A percentile compares a stretch with the other conserved stretches of the same genome.
phyloP scores from a whole-genome alignment of 306 rosid genomes.

The Cicer bijugum region DNA sequence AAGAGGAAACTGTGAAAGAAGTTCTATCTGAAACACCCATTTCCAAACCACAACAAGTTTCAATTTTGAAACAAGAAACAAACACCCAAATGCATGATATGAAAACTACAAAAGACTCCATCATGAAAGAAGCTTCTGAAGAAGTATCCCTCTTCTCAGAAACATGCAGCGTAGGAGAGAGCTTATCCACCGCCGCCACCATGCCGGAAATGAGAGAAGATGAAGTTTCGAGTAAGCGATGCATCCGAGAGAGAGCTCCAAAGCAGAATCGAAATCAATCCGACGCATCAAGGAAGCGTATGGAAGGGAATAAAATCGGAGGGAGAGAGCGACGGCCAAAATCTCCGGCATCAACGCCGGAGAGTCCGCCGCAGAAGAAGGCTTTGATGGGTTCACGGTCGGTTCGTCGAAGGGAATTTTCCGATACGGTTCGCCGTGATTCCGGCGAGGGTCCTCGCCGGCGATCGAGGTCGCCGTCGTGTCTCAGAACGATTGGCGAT shows the following conservation, averaged over 20 bases:
- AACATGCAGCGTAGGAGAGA: slow-evolving; percentile 63
- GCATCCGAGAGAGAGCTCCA: slow-evolving; percentile 52
- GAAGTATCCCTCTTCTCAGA: slow-evolving; percentile 63
- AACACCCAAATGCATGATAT: slow-evolving; percentile 46
- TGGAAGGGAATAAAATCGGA: slow-evolving; percentile 46
- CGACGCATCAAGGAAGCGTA: slow-evolving; percentile 55
- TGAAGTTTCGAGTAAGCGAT: slow-evolving; percentile 72
- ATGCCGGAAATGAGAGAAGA: slow-evolving; percentile 65
- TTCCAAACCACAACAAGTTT: slow-evolving; percentile 51
- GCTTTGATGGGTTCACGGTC: slow-evolving; percentile 40
- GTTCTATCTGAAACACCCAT: slow-evolving; percentile 86
- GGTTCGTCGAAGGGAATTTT: slow-evolving; percentile 48
- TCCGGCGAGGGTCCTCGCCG: slow-evolving; percentile 48
- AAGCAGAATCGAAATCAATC: slow-evolving; percentile 39
- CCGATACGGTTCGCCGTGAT: slow-evolving; percentile 52
- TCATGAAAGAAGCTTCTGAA: slow-evolving; percentile 43
- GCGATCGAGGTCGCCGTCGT: slow-evolving; percentile 76
- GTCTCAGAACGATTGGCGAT: slow-evolving; percentile 42
- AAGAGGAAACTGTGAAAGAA: slow-evolving; percentile 87
- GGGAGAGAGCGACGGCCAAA: slow-evolving; percentile 51
- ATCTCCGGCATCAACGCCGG: slow-evolving; percentile 53
- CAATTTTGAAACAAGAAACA: slow-evolving; percentile 24
- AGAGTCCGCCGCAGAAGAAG: slow-evolving; percentile 51
- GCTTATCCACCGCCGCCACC: slow-evolving; percentile 58
- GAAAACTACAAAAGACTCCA: slow-evolving; percentile 18